Conservation (phyloP, 1,139 yeast genomes). For the Lodderomyces beijingensis region DNA sequence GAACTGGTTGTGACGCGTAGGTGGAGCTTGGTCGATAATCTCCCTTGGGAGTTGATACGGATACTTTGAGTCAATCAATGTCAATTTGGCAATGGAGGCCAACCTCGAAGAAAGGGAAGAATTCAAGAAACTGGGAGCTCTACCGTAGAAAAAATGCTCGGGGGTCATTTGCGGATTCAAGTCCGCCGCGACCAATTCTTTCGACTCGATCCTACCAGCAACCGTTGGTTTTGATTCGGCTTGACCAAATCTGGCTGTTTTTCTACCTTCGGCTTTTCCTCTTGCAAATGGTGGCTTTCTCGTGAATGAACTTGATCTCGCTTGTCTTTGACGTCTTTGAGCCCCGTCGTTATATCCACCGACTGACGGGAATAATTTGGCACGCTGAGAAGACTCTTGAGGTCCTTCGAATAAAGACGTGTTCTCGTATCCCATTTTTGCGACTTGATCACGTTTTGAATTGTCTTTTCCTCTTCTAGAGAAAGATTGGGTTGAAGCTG, state of each 20-base stretch:
- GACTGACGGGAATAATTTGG: too few species aligned
- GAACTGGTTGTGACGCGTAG: slow-evolving; percentile 17
- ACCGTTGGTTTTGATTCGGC: too few species aligned
- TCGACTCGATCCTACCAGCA: slow-evolving; percentile 12
- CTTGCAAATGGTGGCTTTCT: not conserved
- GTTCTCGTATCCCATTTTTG: too few species aligned
- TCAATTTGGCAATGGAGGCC: slow-evolving; percentile 39
- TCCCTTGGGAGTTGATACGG: slow-evolving; percentile 40
- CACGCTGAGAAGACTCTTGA: too few species aligned
- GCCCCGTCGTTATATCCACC: too few species aligned
- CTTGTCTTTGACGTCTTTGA: too few species aligned
- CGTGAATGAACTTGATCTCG: slow-evolving; percentile 1
- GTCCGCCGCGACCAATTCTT: slow-evolving; percentile 16
- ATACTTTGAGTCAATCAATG: slow-evolving; percentile 37
- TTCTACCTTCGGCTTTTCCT: not conserved
- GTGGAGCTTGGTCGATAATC: slow-evolving; percentile 27
- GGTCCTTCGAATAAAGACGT: too few species aligned
- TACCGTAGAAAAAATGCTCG: slow-evolving; percentile 38
- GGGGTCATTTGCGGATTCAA: slow-evolving; percentile 23
- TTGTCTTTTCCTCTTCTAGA: not conserved
- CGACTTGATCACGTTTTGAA: too few species aligned
- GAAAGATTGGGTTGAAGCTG: not conserved
- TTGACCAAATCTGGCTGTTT: not conserved
- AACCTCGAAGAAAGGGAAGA: slow-evolving; percentile 33
- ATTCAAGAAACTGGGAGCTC: slow-evolving; percentile 27